Evolutionary conservation across 805 yeast species (phyloP).

Genomic region (Candida maesae): DNA sequence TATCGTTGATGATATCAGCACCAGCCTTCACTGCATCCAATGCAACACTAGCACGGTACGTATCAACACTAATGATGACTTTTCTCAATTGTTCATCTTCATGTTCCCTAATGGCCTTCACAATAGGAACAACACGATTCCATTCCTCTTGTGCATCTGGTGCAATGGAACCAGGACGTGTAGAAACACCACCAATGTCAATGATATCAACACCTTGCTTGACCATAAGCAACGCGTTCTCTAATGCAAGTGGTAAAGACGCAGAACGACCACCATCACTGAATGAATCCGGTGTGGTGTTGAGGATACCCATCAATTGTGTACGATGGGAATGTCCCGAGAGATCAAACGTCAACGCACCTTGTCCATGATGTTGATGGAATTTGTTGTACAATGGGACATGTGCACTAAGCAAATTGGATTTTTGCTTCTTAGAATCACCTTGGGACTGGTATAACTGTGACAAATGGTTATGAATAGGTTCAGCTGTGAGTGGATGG

Average conservation of each 20-base stretch:
- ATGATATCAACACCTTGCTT: slow-evolving; percentile 66
- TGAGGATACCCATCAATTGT: slow-evolving; percentile 79
- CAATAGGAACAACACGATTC: slow-evolving; percentile 63
- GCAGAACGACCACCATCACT: slow-evolving; percentile 74
- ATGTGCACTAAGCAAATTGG: slow-evolving; percentile 45
- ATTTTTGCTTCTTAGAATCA: slow-evolving; percentile 41
- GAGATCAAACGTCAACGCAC: slow-evolving; percentile 42
- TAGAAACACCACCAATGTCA: slow-evolving; percentile 94
- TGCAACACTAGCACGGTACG: slow-evolving; percentile 79
- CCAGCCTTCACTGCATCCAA: slow-evolving; percentile 64
- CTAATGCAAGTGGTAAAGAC: slow-evolving; percentile 38
- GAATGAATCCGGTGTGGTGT: slow-evolving; percentile 92
- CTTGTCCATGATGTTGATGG: slow-evolving; percentile 15
- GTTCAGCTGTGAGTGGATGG: slow-evolving; percentile 87
- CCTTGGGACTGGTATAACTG: slow-evolving; percentile 42
- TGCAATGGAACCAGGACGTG: slow-evolving; percentile 77
- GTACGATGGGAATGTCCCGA: slow-evolving; percentile 46
- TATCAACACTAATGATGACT: slow-evolving; percentile 76
- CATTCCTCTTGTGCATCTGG: slow-evolving; percentile 66
- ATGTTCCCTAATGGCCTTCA: slow-evolving; percentile 53
- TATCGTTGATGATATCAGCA: slow-evolving; percentile 89
- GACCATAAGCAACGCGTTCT: slow-evolving; percentile 46
- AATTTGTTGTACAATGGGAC: slow-evolving; percentile 41
- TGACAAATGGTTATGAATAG: slow-evolving; percentile 62
- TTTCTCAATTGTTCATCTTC: slow-evolving; percentile 33